Conservation (phyloP, 1,284 basidiomycete genomes). For the Malassezia caprae region DNA sequence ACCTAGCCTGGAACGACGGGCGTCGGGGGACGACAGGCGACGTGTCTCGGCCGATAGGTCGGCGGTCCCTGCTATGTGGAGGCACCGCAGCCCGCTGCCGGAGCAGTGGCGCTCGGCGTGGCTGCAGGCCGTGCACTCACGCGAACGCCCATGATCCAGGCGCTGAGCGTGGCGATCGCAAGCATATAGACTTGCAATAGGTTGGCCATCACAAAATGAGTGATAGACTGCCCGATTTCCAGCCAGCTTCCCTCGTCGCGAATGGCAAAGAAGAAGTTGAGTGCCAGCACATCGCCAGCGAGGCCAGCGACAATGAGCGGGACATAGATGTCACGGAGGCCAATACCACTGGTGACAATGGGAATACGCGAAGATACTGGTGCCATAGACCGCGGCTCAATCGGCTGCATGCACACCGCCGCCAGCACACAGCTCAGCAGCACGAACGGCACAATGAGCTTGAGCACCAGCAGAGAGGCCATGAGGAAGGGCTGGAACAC, state of each 20-base stretch:
- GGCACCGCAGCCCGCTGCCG: conserved; percentile 4
- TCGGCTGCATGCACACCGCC: conserved; percentile 15
- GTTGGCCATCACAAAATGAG: conserved; percentile 75
- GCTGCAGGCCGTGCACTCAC: not conserved
- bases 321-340: conserved; percentile 20
- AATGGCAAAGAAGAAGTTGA: conserved; percentile 74
- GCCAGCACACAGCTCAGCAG: conserved; percentile 62
- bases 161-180: conserved; percentile 21
- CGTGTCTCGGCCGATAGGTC: not conserved
- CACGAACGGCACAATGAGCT: conserved; percentile 49
- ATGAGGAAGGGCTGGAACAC: conserved; percentile 79
- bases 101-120: not conserved
- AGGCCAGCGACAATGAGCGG: conserved; percentile 34
- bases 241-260: conserved; percentile 77
- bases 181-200: conserved; percentile 63
- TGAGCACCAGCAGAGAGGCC: conserved; percentile 58
- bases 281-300: conserved; percentile 51
- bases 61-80: not conserved
- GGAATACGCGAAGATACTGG: conserved; percentile 2
- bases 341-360: conserved; percentile 22
- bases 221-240: conserved; percentile 78
- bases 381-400: conserved; percentile 7
- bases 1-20: not conserved
- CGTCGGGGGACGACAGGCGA: not conserved
- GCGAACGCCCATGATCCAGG: conserved; percentile 15